Conservation (phyloP, 2,329 filamentous ascomycete species). For the Alternaria postmessia region DNA sequence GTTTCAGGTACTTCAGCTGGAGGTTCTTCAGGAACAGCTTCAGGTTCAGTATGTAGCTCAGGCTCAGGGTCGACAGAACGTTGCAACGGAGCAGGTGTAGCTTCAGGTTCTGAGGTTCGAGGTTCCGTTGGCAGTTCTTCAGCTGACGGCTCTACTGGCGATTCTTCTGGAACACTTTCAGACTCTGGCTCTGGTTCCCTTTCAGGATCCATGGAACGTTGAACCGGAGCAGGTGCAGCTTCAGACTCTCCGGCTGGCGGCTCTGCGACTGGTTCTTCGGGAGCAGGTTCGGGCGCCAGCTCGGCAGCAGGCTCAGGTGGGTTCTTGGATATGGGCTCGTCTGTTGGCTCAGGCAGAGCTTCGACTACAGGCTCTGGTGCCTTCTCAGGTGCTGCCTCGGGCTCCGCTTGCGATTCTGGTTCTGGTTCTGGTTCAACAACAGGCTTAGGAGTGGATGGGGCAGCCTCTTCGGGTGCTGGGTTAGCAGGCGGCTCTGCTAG, state of each 20-base stretch:
- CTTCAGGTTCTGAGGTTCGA: neutral
- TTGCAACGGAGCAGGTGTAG: neutral
- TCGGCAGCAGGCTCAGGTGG: conserved; percentile 13
- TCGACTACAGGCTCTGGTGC: conserved; percentile 3
- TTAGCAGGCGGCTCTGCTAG: conserved; percentile 1
- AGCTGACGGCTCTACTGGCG: neutral
- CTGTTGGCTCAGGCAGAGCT: neutral
- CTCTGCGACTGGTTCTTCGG: conserved; percentile 10
- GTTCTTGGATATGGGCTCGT: neutral
- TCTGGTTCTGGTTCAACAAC: neutral
- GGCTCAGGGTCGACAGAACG: neutral
- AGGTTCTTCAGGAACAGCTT: neutral
- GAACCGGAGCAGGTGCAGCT: neutral
- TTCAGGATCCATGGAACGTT: neutral
- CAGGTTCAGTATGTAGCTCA: neutral
- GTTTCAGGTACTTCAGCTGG: neutral
- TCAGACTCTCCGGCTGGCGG: conserved; percentile 2
- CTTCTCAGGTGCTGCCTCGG: neutral
- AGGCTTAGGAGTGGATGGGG: neutral
- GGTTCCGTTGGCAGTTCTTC: neutral
- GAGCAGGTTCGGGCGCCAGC: conserved; percentile 4
- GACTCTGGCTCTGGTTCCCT: neutral
- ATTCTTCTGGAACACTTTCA: neutral
- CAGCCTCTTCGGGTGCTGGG: neutral
- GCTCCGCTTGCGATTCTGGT: neutral